phyloP scores from a whole-genome alignment of 2,329 filamentous ascomycete genomes.

The Stagonosporopsis tanaceti region DNA sequence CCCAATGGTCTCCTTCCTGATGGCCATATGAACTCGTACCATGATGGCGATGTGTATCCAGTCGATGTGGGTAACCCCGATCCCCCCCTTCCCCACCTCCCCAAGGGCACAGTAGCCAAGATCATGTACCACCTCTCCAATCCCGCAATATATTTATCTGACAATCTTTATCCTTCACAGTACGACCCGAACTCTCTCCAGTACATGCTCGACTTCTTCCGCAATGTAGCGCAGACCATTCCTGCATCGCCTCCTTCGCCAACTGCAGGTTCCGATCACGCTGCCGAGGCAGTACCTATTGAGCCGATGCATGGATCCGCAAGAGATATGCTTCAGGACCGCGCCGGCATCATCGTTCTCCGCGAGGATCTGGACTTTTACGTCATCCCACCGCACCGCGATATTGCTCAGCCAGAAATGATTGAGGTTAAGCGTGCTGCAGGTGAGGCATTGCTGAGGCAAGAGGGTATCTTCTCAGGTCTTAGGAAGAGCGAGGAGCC shows the following conservation, averaged over 20 bases:
- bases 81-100: conserved; percentile 41
- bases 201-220: conserved; percentile 99
- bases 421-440: conserved; percentile 94
- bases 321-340: conserved; percentile 80
- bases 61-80: conserved; percentile 81
- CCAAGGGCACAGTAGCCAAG: conserved; percentile 47
- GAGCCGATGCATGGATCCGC: conserved; percentile 76
- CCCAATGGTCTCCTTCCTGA: conserved; percentile 98
- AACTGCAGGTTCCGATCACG: conserved; percentile 52
- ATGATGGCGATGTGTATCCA: conserved; percentile 92
- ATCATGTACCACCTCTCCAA: conserved; percentile 55
- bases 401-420: conserved; percentile 90
- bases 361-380: conserved; percentile 98
- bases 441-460: conserved; percentile 82
- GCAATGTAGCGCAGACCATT: conserved; percentile 95
- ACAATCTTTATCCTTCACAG: conserved; percentile 67
- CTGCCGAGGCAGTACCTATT: conserved; percentile 66
- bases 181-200: conserved; percentile 96
- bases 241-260: conserved; percentile 75
- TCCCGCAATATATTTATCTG: conserved; percentile 62
- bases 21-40: conserved; percentile 91
- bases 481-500: conserved; percentile 94
- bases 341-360: conserved; percentile 95
- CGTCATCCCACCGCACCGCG: conserved; percentile 83
- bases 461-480: conserved; percentile 95